Percentiles rank a stretch among this genome's conserved stretches.
Conservation (phyloP, 75 land plant species). For the Pseudotsuga menziesii region DNA sequence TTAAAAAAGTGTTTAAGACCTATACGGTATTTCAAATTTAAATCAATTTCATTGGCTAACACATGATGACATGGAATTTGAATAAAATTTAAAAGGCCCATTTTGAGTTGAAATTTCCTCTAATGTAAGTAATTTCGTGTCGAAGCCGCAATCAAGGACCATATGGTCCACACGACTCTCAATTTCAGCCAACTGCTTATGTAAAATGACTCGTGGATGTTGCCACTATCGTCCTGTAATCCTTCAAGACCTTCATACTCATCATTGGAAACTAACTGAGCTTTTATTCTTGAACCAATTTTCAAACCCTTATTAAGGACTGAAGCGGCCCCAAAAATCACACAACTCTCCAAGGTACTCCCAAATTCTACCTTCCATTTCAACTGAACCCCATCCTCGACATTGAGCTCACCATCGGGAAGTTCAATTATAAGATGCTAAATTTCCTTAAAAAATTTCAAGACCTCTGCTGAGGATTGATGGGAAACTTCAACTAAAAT, state of each 20-base stretch:
- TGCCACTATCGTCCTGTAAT: constrained; percentile 8
- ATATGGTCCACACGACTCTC: constrained; percentile 52
- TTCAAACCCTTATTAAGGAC: not conserved
- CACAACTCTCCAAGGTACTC: constrained; percentile 35
- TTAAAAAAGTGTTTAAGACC: too few species aligned
- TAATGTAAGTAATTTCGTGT: constrained; percentile 54
- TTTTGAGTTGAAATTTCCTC: too few species aligned
- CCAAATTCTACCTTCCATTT: constrained; percentile 65
- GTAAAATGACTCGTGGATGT: constrained; percentile 43
- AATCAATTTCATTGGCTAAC: too few species aligned
- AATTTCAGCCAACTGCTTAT: constrained; percentile 56
- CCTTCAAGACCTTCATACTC: not conserved
- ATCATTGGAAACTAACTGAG: not conserved
- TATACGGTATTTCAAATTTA: too few species aligned
- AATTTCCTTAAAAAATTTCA: constrained; percentile 22
- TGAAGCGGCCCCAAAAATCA: constrained; percentile 34
- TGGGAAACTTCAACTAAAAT: constrained; percentile 21
- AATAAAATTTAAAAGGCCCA: too few species aligned
- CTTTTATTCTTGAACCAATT: too few species aligned
- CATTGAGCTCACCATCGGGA: constrained; percentile 27
- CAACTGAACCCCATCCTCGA: constrained; percentile 32
- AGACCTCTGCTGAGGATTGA: constrained; percentile 53
- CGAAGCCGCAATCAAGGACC: constrained; percentile 54
- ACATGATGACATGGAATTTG: too few species aligned
- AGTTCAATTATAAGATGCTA: constrained; percentile 25